phyloP scores from a whole-genome alignment of 371 early-diverging fungal genomes.

The Mucor saturninus region DNA sequence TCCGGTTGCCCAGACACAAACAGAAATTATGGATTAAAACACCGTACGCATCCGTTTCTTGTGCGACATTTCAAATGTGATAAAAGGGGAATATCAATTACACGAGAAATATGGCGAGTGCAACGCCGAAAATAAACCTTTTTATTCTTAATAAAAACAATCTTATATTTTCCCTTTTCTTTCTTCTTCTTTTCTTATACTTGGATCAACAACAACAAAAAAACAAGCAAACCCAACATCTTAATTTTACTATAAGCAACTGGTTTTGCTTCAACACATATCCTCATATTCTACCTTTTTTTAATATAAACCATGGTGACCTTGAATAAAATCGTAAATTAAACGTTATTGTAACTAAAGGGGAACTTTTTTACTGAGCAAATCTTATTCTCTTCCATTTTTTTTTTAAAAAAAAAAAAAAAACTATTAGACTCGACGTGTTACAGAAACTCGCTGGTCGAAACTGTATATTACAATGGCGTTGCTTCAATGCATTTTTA shows the following conservation, averaged over 20 bases:
- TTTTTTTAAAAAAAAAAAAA: neutral
- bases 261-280: slow-evolving; percentile 13
- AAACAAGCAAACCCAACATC: too few relatives aligned
- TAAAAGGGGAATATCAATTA: neutral
- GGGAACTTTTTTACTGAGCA: neutral
- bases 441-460: slow-evolving; percentile 37
- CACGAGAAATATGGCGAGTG: neutral
- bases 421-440: slow-evolving; percentile 19
- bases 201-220: neutral
- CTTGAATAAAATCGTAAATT: slow-evolving; percentile 39
- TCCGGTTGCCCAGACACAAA: too few relatives aligned
- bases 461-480: slow-evolving; percentile 35
- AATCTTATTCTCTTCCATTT: too few relatives aligned
- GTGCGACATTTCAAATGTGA: slow-evolving; percentile 2
- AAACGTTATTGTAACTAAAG: neutral
- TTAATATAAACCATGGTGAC: slow-evolving; percentile 29
- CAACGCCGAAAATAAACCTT: slow-evolving; percentile 1
- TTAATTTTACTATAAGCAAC: neutral
- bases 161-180: neutral
- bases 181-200: neutral
- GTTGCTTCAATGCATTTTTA: slow-evolving; percentile 27
- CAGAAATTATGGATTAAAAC: neutral
- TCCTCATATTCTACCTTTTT: neutral
- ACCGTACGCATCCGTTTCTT: neutral
- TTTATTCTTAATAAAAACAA: neutral